A percentile compares a stretch with the other conserved stretches of the same genome.
Evolutionary conservation across 1,139 yeast species (phyloP).

Genomic region (Geotrichum cucujoidarum): DNA sequence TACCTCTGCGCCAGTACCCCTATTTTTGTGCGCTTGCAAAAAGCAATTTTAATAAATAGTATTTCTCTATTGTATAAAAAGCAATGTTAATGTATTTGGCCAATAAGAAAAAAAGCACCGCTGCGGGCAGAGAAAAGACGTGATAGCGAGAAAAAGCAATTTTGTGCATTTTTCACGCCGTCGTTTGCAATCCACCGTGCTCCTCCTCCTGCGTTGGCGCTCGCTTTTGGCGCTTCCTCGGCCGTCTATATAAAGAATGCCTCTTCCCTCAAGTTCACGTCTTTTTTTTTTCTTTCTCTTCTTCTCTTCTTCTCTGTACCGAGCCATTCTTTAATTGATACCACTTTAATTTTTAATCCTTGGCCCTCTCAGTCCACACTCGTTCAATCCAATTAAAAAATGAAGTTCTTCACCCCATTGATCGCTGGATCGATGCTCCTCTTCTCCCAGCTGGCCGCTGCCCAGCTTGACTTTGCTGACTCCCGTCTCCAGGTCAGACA

Average conservation of each 20-base stretch:
- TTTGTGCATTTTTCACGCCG: no score
- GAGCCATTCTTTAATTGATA: not conserved
- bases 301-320: not conserved
- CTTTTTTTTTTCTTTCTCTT: not conserved
- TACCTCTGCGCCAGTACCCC: no score
- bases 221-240: no score
- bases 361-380: not conserved
- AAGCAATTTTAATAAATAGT: no score
- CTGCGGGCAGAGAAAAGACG: no score
- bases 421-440: conserved; percentile 13
- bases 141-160: no score
- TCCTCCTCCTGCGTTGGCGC: no score
- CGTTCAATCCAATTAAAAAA: conserved; percentile 6
- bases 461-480: conserved; percentile 16
- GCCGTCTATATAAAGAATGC: not conserved
- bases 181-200: no score
- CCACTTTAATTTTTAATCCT: not conserved
- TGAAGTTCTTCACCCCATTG: conserved; percentile 11
- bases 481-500: conserved; percentile 12
- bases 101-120: no score
- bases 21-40: no score
- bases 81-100: no score
- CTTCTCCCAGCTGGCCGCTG: conserved; percentile 16
- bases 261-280: not conserved
- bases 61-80: no score